Evolutionary conservation across 2,329 filamentous ascomycete species (phyloP), one percentile per base, ranked within the genome.

Genomic region (Alternaria brassicicola): DNA sequence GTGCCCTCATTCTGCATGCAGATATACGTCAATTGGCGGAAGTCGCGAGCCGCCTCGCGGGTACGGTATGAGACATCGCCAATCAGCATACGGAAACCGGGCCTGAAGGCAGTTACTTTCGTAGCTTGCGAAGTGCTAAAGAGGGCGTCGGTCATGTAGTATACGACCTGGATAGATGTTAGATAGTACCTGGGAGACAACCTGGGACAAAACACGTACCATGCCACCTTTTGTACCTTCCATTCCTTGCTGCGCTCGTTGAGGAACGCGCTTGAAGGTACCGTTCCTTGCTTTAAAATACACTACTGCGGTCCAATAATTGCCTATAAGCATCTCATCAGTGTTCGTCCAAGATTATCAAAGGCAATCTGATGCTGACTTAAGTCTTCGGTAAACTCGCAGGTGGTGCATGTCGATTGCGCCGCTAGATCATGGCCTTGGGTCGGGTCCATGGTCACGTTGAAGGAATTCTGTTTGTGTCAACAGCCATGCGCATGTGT

Each of bases 61-160:
- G 51, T 58, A 1, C 59, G 54, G 46, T 70, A 67, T 26, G 36
- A 54, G 3, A 76, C 74, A 41, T 81, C 76, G 33, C 80, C 80
- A 13, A 79, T 73, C 6, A 81, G 76, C 79, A 81, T 81, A 35
- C 80, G 77, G 76, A 81, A 81, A 6, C 79, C 64, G 2, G 60
- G 68, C 45, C 61, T 78, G 66, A 82, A 81, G 0, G 80, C 79
- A 1, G 79, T 81, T 1, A 80, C 78, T 15, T 72, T 67, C 15
- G 62, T 76, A 12, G 76, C 68, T 3, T 69, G 70, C 0, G 68
- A 67, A 5, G 78, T 70, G 52, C 65, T 64, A 51, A 71, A 71
- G 54, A 71, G 65, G 2, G 69, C 69, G 71, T 54, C 78, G 70
- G 79, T 73, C 63, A 81, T 79, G 62, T 82, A 82, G 72, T 82